Percentiles rank a stretch among this genome's conserved stretches.
These are phyloP conservation scores for Fusarium domesticum DNA, from an alignment of 2,329 filamentous ascomycete genomes.

Conservation along the genomic window DNA sequence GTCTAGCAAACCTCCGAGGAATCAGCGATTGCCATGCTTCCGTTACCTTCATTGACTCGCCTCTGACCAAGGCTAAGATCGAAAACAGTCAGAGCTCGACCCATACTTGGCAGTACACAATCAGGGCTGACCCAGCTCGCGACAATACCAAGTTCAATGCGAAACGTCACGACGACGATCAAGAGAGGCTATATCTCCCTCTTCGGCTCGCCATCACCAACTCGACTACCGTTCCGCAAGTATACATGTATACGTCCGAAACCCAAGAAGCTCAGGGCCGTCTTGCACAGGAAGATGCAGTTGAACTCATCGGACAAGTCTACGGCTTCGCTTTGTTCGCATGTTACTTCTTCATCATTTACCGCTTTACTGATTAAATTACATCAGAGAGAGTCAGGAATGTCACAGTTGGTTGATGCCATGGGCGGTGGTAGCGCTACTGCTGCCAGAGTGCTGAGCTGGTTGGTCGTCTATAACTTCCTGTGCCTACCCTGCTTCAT, in stretches of 20 bases:
- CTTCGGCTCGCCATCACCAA: conserved; percentile 32
- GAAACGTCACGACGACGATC: conserved; percentile 32
- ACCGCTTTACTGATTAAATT: conserved; percentile 17
- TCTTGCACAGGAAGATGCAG: neutral
- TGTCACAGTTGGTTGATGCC: conserved; percentile 33
- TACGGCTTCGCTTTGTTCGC: conserved; percentile 27
- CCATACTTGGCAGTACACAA: conserved; percentile 31
- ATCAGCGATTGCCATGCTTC: conserved; percentile 30
- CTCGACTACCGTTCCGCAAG: conserved; percentile 16
- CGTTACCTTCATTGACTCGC: conserved; percentile 31
- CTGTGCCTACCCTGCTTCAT: conserved; percentile 39
- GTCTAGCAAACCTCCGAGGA: conserved; percentile 26
- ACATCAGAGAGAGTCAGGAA: conserved; percentile 33
- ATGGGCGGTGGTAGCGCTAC: conserved; percentile 44
- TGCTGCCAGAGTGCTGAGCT: conserved; percentile 25
- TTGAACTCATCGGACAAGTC: conserved; percentile 11
- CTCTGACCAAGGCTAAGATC: conserved; percentile 14
- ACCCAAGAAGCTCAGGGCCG: conserved; percentile 10
- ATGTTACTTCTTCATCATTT: conserved; percentile 20
- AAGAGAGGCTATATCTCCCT: conserved; percentile 26
- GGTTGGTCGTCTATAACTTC: conserved; percentile 26
- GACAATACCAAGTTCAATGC: conserved; percentile 47
- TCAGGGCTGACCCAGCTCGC: conserved; percentile 24
- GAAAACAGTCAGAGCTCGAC: conserved; percentile 5
- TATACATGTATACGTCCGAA: conserved; percentile 17